Conservation (phyloP, 768 basidiomycete genomes). For the Nevesoporus exiguus region DNA sequence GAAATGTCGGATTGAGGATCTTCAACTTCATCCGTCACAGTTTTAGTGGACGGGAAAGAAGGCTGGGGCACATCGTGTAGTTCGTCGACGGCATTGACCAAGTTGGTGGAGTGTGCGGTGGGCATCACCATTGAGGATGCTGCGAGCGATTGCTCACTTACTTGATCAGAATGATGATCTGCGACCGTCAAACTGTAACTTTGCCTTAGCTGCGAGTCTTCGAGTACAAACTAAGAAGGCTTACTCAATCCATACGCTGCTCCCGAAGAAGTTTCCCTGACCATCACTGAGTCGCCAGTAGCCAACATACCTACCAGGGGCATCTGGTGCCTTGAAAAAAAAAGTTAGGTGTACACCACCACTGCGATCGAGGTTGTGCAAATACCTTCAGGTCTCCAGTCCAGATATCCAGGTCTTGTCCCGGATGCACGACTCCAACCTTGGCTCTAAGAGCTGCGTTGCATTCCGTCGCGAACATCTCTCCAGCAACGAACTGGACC, state of each 20-base stretch:
- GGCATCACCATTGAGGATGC: constrained; percentile 72
- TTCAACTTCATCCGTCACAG: constrained; percentile 38
- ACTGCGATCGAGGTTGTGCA: background rate
- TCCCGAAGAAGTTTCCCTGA: constrained; percentile 58
- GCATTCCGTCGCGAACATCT: constrained; percentile 44
- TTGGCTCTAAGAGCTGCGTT: constrained; percentile 33
- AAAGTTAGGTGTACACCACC: constrained; percentile 1
- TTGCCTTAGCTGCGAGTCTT: constrained; percentile 1
- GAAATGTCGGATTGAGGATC: constrained; percentile 40
- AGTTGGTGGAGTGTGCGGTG: constrained; percentile 25
- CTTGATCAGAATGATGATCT: constrained; percentile 41
- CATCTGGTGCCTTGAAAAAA: constrained; percentile 66
- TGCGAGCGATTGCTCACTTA: constrained; percentile 51
- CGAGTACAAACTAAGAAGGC: constrained; percentile 25
- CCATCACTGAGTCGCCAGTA: constrained; percentile 73
- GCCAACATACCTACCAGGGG: constrained; percentile 66
- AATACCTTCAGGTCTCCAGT: constrained; percentile 72
- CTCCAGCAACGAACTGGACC: constrained; percentile 69
- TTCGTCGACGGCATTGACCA: constrained; percentile 7
- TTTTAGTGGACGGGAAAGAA: constrained; percentile 22
- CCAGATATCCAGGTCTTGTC: constrained; percentile 60
- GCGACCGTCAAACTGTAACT: constrained; percentile 60
- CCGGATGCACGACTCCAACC: constrained; percentile 56
- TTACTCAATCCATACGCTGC: constrained; percentile 75
- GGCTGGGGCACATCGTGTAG: constrained; percentile 3